A percentile compares a stretch with the other conserved stretches of the same genome.
Conservation (phyloP, 2,329 filamentous ascomycete species). For the Alternaria ventricosa region DNA sequence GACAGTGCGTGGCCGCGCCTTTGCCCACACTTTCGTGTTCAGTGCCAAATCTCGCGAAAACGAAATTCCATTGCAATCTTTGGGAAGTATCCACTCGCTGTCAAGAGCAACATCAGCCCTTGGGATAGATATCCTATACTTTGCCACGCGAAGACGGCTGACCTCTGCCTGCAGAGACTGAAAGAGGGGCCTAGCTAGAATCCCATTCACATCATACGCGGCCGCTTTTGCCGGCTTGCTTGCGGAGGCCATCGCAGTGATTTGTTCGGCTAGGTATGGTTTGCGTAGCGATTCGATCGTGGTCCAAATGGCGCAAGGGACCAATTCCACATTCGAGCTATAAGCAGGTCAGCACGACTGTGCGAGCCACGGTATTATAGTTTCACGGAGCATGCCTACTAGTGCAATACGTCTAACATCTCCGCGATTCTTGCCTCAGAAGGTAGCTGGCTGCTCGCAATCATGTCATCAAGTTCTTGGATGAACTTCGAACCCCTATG, state of each 20-base stretch:
- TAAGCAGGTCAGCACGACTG: slow-evolving; percentile 7
- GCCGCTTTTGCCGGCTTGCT: slow-evolving; percentile 12
- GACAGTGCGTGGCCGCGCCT: slow-evolving; percentile 19
- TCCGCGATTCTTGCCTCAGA: slow-evolving; percentile 23
- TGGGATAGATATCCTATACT: slow-evolving; percentile 14
- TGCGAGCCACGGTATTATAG: neutral
- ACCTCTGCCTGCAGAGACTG: slow-evolving; percentile 36
- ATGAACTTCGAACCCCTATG: slow-evolving; percentile 30
- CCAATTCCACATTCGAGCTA: slow-evolving; percentile 23
- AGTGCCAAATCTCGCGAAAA: slow-evolving; percentile 35
- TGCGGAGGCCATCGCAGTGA: slow-evolving; percentile 18
- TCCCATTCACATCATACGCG: slow-evolving; percentile 22
- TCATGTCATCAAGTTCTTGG: slow-evolving; percentile 21
- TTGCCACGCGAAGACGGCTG: slow-evolving; percentile 27
- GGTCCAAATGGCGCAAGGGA: slow-evolving; percentile 34
- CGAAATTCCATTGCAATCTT: slow-evolving; percentile 18
- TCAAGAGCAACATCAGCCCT: slow-evolving; percentile 25
- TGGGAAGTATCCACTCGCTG: slow-evolving; percentile 28
- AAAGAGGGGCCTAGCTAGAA: slow-evolving; percentile 26
- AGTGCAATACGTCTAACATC: slow-evolving; percentile 30
- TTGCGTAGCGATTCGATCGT: slow-evolving; percentile 32
- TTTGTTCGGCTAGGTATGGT: slow-evolving; percentile 20
- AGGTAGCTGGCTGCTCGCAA: slow-evolving; percentile 8
- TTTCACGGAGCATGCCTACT: slow-evolving; percentile 19
- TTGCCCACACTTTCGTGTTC: slow-evolving; percentile 32